A percentile compares a stretch with the other conserved stretches of the same genome.
Evolutionary conservation across 2,329 filamentous ascomycete species (phyloP).

Genomic region (Metarhizium sp.): DNA sequence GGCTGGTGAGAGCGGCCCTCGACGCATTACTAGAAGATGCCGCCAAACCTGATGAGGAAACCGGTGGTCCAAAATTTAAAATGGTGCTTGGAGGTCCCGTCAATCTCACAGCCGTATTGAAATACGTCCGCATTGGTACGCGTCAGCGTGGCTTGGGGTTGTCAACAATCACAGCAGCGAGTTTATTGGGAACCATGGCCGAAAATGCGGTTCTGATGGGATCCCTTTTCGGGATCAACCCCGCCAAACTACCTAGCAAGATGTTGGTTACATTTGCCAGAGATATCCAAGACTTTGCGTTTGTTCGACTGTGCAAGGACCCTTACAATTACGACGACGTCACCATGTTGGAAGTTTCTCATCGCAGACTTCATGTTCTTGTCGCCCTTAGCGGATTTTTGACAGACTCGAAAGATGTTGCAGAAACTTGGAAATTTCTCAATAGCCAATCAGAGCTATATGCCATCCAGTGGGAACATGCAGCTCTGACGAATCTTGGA

Average conservation of each 20-base stretch:
- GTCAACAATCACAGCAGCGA: constrained; percentile 63
- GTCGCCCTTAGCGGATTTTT: constrained; percentile 80
- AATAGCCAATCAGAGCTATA: constrained; percentile 70
- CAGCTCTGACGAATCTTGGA: constrained; percentile 68
- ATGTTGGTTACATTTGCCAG: constrained; percentile 83
- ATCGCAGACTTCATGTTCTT: constrained; percentile 67
- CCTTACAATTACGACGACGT: constrained; percentile 34
- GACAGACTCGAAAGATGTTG: constrained; percentile 58
- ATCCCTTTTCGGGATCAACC: constrained; percentile 85
- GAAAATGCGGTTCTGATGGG: constrained; percentile 74
- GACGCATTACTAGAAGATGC: constrained; percentile 20
- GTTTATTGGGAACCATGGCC: constrained; percentile 69
- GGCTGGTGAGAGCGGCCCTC: constrained; percentile 65
- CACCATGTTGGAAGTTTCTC: constrained; percentile 41
- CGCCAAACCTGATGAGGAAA: constrained; percentile 48
- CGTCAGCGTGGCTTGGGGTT: constrained; percentile 71
- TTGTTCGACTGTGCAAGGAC: constrained; percentile 60
- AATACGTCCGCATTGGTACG: constrained; percentile 69
- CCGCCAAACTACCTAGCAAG: constrained; percentile 69
- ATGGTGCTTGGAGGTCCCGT: constrained; percentile 48
- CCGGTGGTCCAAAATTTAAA: constrained; percentile 60
- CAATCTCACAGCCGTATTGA: constrained; percentile 66
- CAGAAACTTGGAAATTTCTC: constrained; percentile 66
- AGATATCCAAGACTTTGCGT: constrained; percentile 82
- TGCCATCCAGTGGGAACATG: constrained; percentile 73